A percentile compares a stretch with the other conserved stretches of the same genome.
Evolutionary conservation across 192 early-diverging fungal species (phyloP).

Genomic region (Umbelopsis sp.): DNA sequence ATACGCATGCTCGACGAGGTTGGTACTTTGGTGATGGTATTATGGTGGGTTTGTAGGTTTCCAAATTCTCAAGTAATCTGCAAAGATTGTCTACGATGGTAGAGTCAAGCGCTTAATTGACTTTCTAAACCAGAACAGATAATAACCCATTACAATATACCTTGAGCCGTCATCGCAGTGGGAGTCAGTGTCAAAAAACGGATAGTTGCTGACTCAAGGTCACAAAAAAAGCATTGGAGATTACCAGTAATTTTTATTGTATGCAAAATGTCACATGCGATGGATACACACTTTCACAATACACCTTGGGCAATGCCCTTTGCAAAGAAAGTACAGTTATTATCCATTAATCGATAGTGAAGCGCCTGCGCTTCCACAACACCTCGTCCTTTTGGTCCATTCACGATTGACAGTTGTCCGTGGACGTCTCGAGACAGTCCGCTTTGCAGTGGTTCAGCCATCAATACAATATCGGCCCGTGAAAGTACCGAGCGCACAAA

Average conservation of each 20-base stretch:
- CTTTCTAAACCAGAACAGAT: not conserved
- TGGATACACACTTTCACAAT: constrained; percentile 26
- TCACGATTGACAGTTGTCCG: constrained; percentile 55
- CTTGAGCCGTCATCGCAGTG: not conserved
- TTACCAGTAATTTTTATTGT: no score
- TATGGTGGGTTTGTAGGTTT: constrained; percentile 3
- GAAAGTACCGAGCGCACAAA: constrained; percentile 54
- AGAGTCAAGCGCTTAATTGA: no score
- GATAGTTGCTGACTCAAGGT: not conserved
- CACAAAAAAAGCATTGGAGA: no score
- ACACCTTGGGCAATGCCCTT: constrained; percentile 61
- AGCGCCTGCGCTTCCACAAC: constrained; percentile 42
- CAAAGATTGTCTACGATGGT: not conserved
- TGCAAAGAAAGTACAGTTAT: constrained; percentile 62
- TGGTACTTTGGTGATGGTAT: constrained; percentile 30
- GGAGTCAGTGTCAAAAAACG: not conserved
- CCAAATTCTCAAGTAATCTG: not conserved
- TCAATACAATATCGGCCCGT: constrained; percentile 50
- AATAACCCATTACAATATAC: not conserved
- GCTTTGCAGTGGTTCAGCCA: constrained; percentile 51
- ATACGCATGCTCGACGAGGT: constrained; percentile 30
- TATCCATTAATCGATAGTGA: constrained; percentile 63
- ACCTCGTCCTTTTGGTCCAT: constrained; percentile 49
- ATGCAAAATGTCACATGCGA: constrained; percentile 10
- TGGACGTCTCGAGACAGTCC: constrained; percentile 61